Percentiles rank a stretch among this genome's conserved stretches.
Conservation (phyloP, 768 basidiomycete genomes). For the Kwoniella sp. region DNA sequence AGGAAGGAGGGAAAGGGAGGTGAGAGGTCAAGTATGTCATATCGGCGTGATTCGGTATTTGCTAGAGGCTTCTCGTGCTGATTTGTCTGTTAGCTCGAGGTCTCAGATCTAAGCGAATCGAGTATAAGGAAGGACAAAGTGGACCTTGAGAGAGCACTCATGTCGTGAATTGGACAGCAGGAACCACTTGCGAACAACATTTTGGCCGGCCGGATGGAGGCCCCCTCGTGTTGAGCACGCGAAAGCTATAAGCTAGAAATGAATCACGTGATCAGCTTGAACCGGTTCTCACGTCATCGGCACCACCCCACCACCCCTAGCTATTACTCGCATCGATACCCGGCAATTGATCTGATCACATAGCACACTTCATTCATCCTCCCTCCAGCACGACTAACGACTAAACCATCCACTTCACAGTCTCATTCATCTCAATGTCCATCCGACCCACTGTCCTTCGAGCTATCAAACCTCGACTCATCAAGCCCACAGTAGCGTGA, state of each 20-base stretch:
- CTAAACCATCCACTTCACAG: neutral
- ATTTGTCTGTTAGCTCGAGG: too few relatives aligned
- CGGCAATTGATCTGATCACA: neutral
- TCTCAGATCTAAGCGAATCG: too few relatives aligned
- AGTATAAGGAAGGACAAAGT: too few relatives aligned
- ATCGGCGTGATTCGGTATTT: neutral
- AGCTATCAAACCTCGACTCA: slow-evolving; percentile 12
- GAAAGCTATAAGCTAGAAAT: neutral
- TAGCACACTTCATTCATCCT: neutral
- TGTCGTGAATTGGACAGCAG: too few relatives aligned
- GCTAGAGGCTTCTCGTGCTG: too few relatives aligned
- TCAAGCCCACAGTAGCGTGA: slow-evolving; percentile 20
- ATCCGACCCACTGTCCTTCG: slow-evolving; percentile 4
- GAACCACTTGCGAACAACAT: too few relatives aligned
- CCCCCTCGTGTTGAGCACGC: too few relatives aligned
- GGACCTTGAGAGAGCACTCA: too few relatives aligned
- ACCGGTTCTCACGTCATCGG: too few relatives aligned
- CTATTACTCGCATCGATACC: neutral
- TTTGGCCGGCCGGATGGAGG: too few relatives aligned
- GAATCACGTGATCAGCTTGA: slow-evolving; percentile 2
- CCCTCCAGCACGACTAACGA: neutral
- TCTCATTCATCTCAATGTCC: slow-evolving; percentile 11
- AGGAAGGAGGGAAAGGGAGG: slow-evolving; percentile 32
- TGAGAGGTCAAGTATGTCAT: slow-evolving; percentile 46
- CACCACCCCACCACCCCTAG: too few relatives aligned